Conservation (phyloP, 2,329 filamentous ascomycete species). For the Cladosporium sp. region DNA sequence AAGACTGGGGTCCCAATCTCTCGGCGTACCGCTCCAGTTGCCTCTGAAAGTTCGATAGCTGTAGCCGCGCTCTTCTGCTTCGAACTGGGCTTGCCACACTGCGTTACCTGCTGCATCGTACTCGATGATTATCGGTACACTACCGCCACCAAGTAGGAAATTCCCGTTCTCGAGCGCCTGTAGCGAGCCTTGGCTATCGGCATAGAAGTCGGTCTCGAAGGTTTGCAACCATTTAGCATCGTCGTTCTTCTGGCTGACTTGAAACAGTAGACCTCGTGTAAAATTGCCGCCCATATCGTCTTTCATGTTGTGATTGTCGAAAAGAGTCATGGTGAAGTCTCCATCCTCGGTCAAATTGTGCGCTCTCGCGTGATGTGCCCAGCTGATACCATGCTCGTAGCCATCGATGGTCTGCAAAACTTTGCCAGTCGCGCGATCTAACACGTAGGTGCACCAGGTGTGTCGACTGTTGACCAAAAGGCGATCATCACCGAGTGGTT, state of each 20-base stretch:
- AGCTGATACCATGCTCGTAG: constrained; percentile 29
- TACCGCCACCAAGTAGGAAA: constrained; percentile 28
- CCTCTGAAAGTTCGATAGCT: constrained; percentile 32
- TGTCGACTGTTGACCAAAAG: constrained; percentile 30
- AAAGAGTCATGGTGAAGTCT: constrained; percentile 29
- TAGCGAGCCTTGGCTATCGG: constrained; percentile 29
- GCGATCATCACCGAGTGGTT: constrained; percentile 29
- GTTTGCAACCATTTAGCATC: constrained; percentile 9
- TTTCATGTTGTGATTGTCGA: constrained; percentile 31
- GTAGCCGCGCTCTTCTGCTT: constrained; percentile 23
- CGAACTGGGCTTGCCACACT: constrained; percentile 28
- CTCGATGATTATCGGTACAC: constrained; percentile 28
- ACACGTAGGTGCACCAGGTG: constrained; percentile 30
- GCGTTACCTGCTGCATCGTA: constrained; percentile 23
- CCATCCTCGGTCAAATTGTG: constrained; percentile 28
- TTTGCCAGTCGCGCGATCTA: constrained; percentile 26
- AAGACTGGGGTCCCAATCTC: constrained; percentile 14
- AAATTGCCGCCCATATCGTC: constrained; percentile 20
- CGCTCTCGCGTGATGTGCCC: constrained; percentile 28
- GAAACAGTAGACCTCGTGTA: constrained; percentile 26
- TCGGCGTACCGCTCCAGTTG: constrained; percentile 29
- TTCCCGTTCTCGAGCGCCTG: constrained; percentile 26
- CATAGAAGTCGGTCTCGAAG: constrained; percentile 19
- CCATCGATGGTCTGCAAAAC: constrained; percentile 31
- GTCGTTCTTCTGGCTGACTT: constrained; percentile 21